Percentiles rank a stretch among this genome's conserved stretches.
These are phyloP conservation scores for Ambrosiella cleistominuta DNA, from an alignment of 2,329 filamentous ascomycete species.

Conservation along the genomic window DNA sequence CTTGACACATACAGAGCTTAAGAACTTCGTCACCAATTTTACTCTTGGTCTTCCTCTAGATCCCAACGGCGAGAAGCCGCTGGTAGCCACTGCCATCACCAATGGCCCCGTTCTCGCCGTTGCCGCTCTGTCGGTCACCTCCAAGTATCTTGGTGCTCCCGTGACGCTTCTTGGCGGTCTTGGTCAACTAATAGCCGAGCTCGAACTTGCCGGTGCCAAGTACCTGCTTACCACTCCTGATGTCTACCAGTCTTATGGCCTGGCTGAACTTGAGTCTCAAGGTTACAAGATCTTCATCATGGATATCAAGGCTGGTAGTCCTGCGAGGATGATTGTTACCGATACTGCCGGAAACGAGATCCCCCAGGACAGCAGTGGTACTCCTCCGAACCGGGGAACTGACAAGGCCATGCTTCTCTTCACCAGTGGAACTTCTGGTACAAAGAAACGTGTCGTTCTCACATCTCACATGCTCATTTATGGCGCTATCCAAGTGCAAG, in stretches of 20 bases:
- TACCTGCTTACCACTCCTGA: conserved; percentile 27
- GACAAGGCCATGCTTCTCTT: conserved; percentile 36
- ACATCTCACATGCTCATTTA: conserved; percentile 31
- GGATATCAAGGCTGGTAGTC: conserved; percentile 19
- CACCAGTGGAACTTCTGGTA: conserved; percentile 39
- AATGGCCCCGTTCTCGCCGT: conserved; percentile 37
- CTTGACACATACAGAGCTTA: conserved; percentile 20
- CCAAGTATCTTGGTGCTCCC: conserved; percentile 33
- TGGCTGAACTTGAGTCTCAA: conserved; percentile 15
- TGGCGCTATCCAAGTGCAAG: conserved; percentile 33
- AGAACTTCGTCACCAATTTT: conserved; percentile 20
- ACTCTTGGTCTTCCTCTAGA: conserved; percentile 16
- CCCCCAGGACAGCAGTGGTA: conserved; percentile 10
- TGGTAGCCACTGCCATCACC: conserved; percentile 33
- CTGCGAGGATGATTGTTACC: conserved; percentile 18
- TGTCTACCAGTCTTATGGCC: conserved; percentile 24
- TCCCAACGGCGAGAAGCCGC: conserved; percentile 20
- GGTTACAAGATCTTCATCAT: conserved; percentile 25
- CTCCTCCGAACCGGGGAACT: conserved; percentile 24
- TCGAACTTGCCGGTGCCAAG: conserved; percentile 28
- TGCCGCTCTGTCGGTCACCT: conserved; percentile 30
- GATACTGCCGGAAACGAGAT: conserved; percentile 6
- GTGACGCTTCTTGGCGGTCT: conserved; percentile 31
- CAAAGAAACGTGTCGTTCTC: conserved; percentile 40
- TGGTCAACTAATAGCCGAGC: conserved; percentile 33